Percentiles rank a stretch among this genome's conserved stretches.
Evolutionary conservation across 331 rosid genomes (phyloP).

Genomic region (Spiraea crenata): DNA sequence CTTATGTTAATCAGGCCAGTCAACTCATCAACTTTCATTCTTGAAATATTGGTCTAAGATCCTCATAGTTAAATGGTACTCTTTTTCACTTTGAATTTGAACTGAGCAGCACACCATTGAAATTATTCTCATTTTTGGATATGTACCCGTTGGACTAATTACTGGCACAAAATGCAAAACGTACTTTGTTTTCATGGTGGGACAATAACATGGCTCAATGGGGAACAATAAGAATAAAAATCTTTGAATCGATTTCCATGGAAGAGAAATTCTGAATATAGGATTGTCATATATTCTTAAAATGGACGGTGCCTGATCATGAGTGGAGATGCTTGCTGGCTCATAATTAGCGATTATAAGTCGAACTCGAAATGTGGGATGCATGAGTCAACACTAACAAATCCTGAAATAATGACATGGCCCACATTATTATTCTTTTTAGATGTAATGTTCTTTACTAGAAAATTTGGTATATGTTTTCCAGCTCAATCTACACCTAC

Average conservation of each 20-base stretch:
- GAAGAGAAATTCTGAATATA: constrained; percentile 14
- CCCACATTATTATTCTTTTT: not conserved
- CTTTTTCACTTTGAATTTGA: not conserved
- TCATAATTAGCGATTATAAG: not conserved
- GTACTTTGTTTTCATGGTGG: constrained; percentile 37
- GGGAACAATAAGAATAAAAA: constrained; percentile 70
- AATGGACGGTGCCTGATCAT: constrained; percentile 23
- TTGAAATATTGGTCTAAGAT: constrained; percentile 16
- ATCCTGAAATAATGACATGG: no score
- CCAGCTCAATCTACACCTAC: no score
- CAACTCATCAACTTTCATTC: not conserved
- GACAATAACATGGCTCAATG: constrained; percentile 43
- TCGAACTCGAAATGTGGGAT: no score
- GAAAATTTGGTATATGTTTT: not conserved
- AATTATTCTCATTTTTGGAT: constrained; percentile 26
- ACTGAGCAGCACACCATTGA: constrained; percentile 32
- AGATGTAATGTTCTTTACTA: not conserved
- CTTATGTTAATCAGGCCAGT: not conserved
- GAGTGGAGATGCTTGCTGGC: constrained; percentile 11
- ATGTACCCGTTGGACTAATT: constrained; percentile 27
- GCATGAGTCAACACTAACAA: no score
- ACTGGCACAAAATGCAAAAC: constrained; percentile 32
- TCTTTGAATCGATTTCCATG: constrained; percentile 46
- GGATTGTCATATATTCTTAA: constrained; percentile 25
- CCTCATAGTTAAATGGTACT: not conserved